phyloP scores from a whole-genome alignment of 495 filamentous ascomycete genomes.

The Talaromyces thailandensis region DNA sequence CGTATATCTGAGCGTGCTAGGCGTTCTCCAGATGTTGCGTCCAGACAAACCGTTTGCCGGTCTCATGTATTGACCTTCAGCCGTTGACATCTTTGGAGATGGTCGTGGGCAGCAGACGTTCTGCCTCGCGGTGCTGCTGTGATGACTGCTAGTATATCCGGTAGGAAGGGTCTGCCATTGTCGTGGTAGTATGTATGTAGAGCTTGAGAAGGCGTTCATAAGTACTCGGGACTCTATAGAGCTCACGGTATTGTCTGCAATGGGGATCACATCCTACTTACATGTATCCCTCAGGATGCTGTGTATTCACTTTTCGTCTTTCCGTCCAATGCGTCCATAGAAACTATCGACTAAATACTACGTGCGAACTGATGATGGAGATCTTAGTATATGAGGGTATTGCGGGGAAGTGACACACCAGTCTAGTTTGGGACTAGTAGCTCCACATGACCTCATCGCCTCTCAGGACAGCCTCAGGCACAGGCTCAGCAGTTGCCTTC shows the following conservation, averaged over 20 bases:
- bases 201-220: background rate
- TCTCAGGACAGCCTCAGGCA: background rate
- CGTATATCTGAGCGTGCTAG: background rate
- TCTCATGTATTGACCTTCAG: background rate
- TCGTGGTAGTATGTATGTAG: background rate
- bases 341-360: no score
- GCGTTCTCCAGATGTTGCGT: no score
- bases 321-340: background rate
- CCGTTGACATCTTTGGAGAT: background rate
- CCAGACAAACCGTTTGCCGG: no score
- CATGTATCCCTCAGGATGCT: no score
- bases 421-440: background rate
- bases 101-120: no score
- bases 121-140: no score
- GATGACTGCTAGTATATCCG: no score
- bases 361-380: no score
- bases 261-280: no score
- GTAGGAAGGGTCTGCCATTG: no score
- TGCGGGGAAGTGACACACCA: background rate
- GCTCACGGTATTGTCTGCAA: background rate
- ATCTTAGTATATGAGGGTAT: no score
- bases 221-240: background rate
- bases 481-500: background rate
- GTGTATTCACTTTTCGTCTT: background rate
- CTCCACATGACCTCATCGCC: slow-evolving; percentile 2